Evolutionary conservation across 2,329 filamentous ascomycete species (phyloP), one percentile per base, ranked within the genome.

Genomic region (Paradendryphiella salina): DNA sequence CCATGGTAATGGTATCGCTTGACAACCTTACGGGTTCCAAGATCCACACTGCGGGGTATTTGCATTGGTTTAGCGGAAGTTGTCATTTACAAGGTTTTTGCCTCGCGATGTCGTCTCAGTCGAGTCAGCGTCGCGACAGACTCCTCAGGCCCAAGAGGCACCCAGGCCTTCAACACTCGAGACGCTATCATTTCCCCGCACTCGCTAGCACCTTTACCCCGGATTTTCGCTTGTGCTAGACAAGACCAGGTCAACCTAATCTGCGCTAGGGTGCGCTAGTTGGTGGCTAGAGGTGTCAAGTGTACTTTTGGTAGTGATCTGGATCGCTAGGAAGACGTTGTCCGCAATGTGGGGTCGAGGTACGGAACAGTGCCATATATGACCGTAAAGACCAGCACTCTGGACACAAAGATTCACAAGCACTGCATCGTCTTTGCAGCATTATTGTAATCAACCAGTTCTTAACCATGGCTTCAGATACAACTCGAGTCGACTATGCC

Each of bases 181-280:
- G 15, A 40, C 39, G 35, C 41, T 36, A 45, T 31, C 20, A n/a
- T 32, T 63, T 63, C 65, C 64, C 66, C 66, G 64, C 66, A 67
- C 47, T 55, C 23, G 34, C 45, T 48, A 57, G 43, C 26, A 14
- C 32, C 17, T 15, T 54, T 60, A 65, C 61, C 61, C 63, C 65
- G 41, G 60, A 60, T 56, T 55, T 40, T 52, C 44, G 33, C 47
- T 41, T 32, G 35, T 46, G 34, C 53, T 60, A 45, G 45, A 17
- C 52, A 47, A 29, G 13, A 5, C 5, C 15, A 7, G 11, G 42
- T 3, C 32, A 41, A 46, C 32, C 47, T 17, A 13, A 35, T 34
- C 36, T 40, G 23, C 34, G 40, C 33, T 43, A 34, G 17, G 18
- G 17, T 17, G 18, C 43, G 13, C 43, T 48, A 55, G 35, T 29